Evolutionary conservation across 225 moss, liverwort and hornwort genomes (phyloP).

Genomic region (Pseudoscleropodium purum): DNA sequence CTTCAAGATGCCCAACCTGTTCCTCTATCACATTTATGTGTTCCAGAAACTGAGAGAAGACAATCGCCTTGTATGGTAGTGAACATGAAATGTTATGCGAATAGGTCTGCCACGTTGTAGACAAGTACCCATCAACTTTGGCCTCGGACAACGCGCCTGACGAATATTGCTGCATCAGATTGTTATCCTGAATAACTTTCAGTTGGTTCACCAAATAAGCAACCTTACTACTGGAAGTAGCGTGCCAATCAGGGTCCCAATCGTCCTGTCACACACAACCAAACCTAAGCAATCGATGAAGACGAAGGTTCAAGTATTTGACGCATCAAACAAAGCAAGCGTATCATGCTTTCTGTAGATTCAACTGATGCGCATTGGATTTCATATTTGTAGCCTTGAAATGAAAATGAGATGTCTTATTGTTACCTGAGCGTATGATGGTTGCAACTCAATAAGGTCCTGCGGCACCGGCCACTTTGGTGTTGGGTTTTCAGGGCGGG

Average conservation of each 20-base stretch:
- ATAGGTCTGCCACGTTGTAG: constrained; percentile 21
- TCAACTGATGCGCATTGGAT: neutral
- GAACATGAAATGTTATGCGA: constrained; percentile 4
- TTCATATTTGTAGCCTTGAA: neutral
- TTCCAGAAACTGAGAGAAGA: constrained; percentile 95
- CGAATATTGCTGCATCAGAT: constrained; percentile 26
- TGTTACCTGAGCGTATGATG: constrained; percentile 91
- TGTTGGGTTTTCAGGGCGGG: constrained; percentile 87
- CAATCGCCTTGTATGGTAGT: constrained; percentile 75
- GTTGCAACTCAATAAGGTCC: constrained; percentile 98
- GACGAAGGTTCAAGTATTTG: neutral
- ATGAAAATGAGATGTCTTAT: neutral
- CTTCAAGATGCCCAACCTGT: constrained; percentile 39
- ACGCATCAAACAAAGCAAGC: neutral
- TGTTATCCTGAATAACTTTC: constrained; percentile 54
- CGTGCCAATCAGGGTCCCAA: constrained; percentile 97
- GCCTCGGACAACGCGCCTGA: neutral
- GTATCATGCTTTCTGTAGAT: neutral
- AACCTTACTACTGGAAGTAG: constrained; percentile 93
- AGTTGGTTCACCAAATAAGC: constrained; percentile 77
- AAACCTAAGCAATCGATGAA: neutral
- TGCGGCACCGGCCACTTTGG: constrained; percentile 99
- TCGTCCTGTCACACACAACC: constrained; percentile 51
- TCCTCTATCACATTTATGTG: constrained; percentile 91
- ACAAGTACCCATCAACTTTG: neutral